These are phyloP conservation scores for Sordaria brevicollis DNA, from an alignment of 495 filamentous ascomycete genomes.

Conservation along the genomic window DNA sequence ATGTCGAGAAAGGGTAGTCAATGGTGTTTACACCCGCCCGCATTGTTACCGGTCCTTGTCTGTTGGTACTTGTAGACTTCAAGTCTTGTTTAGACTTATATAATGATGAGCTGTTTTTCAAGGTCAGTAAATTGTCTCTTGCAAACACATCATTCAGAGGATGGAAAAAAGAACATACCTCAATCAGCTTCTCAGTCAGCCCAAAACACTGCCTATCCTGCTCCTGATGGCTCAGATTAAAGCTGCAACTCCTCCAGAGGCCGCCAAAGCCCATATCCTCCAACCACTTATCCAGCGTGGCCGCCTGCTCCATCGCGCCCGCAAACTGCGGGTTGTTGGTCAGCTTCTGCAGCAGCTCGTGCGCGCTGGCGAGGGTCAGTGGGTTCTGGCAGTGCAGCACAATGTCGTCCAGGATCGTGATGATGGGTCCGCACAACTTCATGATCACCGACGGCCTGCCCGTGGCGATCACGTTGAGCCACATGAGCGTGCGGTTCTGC, in stretches of 20 bases:
- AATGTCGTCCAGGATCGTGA: constrained; percentile 42
- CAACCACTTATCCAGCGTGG: constrained; percentile 33
- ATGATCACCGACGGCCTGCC: constrained; percentile 38
- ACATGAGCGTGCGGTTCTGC: constrained; percentile 41
- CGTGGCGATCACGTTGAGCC: constrained; percentile 39
- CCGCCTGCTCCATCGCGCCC: constrained; percentile 24
- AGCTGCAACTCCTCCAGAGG: constrained; percentile 40
- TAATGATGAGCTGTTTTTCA: not conserved
- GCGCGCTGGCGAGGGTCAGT: constrained; percentile 39
- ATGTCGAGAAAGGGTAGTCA: not conserved
- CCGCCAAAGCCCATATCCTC: constrained; percentile 49
- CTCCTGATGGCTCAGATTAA: constrained; percentile 33
- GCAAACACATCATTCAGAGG: not conserved
- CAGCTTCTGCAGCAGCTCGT: constrained; percentile 39
- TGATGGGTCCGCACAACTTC: constrained; percentile 41
- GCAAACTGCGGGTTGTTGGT: constrained; percentile 36
- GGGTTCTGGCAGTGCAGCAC: constrained; percentile 43
- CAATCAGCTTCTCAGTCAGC: constrained; percentile 48
- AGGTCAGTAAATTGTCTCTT: not conserved
- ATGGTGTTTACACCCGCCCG: not conserved
- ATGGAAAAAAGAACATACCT: constrained; percentile 30
- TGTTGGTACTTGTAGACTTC: not conserved
- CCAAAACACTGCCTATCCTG: constrained; percentile 40
- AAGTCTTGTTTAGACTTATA: not conserved
- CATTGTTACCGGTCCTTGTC: not conserved